Evolutionary conservation across 306 rosid genomes (phyloP), one percentile per base, ranked within the genome.

Genomic region (Morella rubra): DNA sequence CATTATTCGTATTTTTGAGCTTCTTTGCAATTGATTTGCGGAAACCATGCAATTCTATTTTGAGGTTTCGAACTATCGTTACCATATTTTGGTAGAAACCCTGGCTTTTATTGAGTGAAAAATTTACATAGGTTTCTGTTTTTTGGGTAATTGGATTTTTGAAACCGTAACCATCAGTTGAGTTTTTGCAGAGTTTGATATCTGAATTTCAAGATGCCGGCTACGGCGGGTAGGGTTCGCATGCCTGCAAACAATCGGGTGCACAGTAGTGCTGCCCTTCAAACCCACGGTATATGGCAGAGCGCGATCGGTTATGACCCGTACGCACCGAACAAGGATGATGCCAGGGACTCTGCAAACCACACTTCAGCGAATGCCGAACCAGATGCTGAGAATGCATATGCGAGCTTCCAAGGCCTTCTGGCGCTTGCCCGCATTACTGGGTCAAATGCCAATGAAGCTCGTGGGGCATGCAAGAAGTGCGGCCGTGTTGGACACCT

Each of bases 171-270:
- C 13, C 32, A 71, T 20, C 27, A 12, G 58, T 60, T 71, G 77
- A 62, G 6, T 40, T 76, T 20, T 80, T 32, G 42, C 77, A 68
- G 78, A 56, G 47, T 78, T 81, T 80, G 79, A 78, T 77, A 44
- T 82, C 14, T 8, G 76, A 78, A 72, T 52, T 60, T 76, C 83
- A 93, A 83, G 85, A 93, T 91, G 97, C 98, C 98, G 6, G 97
- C 98, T 73, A 93, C 97, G 54, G 96, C 97, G 14, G 97, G 97
- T 77, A 90, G 98, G 80, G 98, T 93, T 90, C 98, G 98, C 86
- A 93, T 93, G 98, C 97, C 98, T 7, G 98, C 98, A 37, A 93
- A 93, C 90, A 93, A 93, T 56, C 81, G 97, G 87, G 98, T 93
- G 69, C 98, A 93, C 79, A 93, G 96, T 80, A 93, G 97, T 85